Base-by-base conservation (phyloP, 2,329 filamentous ascomycete species). In the Monilinia fructicola region DNA sequence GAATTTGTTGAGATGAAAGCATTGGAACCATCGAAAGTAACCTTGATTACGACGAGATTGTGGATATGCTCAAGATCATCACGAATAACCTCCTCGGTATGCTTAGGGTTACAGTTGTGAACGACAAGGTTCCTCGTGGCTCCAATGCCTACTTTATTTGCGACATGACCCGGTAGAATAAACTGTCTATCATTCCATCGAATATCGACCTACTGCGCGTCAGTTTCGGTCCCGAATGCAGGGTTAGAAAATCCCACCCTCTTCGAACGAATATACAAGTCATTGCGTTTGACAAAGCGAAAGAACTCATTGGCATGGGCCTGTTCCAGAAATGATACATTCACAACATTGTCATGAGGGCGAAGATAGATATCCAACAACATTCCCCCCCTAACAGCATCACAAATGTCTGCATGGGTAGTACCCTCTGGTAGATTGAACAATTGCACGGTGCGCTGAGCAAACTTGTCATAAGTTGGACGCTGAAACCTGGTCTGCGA, bases 21-120 rank as follows among this genome's bases (percentile, higher is more conserved):
- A 76, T 87, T 85, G 4, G 82, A 81, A 23, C 82, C 79, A 3
- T 78, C 77, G 76, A 90, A 89, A 10, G 79, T 78, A 54, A 95
- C 79, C 54, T 84, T 84, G 73, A 95, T 81, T 14, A 96, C 84
- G 28, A 89, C 80, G 1, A 96, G 82, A 69, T 91, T 91, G 79
- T 94, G 88, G 68, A 96, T 94, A 75, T 96, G 92, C 31, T 93
- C 89, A 48, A 95, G 82, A 72, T 96, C 90, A 5, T 88, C 83
- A 14, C 89, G 86, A 69, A 96, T 86, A 21, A 79, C 78, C 10
- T 84, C 78, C 70, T 88, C 88, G 0, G 87, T 92, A 71, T 90
- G 79, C 64, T 79, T 83, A 64, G 79, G 79, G 71, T 81, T 81
- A 71, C 84, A 85, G 12, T 83, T 83, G 67, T 84, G 84, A 53